Base-by-base conservation (phyloP, 768 basidiomycete genomes). In the Termitomyces bulborhizus region DNA sequence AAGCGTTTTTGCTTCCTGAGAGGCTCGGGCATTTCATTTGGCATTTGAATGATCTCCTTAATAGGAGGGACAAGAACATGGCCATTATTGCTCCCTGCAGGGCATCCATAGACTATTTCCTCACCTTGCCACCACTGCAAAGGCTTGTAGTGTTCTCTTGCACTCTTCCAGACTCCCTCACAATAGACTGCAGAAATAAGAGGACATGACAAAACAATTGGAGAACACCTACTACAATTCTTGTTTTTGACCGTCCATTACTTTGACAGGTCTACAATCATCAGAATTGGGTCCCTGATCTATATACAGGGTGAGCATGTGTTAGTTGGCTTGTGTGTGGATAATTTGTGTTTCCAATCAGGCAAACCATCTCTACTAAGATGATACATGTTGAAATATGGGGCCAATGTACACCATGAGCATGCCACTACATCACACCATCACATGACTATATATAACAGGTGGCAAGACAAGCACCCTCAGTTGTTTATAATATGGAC, bases 101-200 rank as follows among this genome's bases (percentile, higher is more conserved):
- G 62, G 51, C 84, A 79, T 6, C 86, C 87, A 63, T 93, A 98
- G 2, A 94, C 85, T 24, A 93, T 80, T 58, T 84, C 86, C 71
- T 98, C 96, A 61, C 84, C 83, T n/a, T 93, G 82, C 96, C 96
- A 98, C 75, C 80, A 96, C 40, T 91, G 89, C 36, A 98, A 74
- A 4, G 95, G 96, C 47, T 72, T 72, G 62, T 82, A 84, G 32
- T 83, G 82, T 51, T 79, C 74, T 24, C 95, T 84, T 46, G 73
- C 72, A 31, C 91, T 86, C 48, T 88, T 84, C 16, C 93, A 85
- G 1, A 89, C 73, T 24, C 85, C 86, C 45, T 76, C 71, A 3
- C 76, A 71, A n/a, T 63, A 60, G 3, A 63, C 75, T 77, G 3
- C 5, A 43, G 40, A 37, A 54, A 32, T 8, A 34, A 41, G 40